Percentiles rank a stretch among this genome's conserved stretches.
These are phyloP conservation scores for Penicillium lagena DNA, from an alignment of 495 filamentous ascomycete genomes.

Conservation along the genomic window DNA sequence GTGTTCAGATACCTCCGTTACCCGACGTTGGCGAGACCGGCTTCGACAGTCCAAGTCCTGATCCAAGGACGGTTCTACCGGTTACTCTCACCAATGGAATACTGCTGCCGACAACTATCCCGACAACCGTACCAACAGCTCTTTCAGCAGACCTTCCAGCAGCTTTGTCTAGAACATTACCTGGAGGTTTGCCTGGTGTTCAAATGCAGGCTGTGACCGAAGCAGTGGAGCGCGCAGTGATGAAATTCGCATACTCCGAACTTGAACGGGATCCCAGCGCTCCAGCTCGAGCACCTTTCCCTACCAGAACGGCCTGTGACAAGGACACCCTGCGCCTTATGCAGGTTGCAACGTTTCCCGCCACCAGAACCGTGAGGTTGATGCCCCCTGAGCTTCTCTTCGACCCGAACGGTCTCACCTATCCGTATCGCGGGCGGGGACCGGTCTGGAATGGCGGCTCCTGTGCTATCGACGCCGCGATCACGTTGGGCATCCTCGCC, in stretches of 20 bases:
- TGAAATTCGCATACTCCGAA: constrained; percentile 20
- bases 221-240: constrained; percentile 19
- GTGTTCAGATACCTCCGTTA: no score
- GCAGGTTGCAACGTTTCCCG: constrained; percentile 8
- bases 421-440: constrained; percentile 23
- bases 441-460: constrained; percentile 18
- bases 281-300: constrained; percentile 3
- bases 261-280: constrained; percentile 24
- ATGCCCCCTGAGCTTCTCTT: constrained; percentile 3
- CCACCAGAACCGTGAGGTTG: constrained; percentile 11
- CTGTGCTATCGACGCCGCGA: constrained; percentile 23
- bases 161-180: no score
- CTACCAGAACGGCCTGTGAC: constrained; percentile 7
- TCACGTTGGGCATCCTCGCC: constrained; percentile 28
- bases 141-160: no score
- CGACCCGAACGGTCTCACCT: constrained; percentile 10
- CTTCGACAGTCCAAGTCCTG: no score
- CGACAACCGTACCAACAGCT: no score
- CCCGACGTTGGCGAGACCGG: no score
- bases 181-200: background rate
- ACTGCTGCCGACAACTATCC: no score
- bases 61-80: no score
- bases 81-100: no score
- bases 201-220: constrained; percentile 8
- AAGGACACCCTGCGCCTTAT: constrained; percentile 4